These are phyloP conservation scores for Quaeritorhiza haematococci DNA, from an alignment of 371 early-diverging fungal species.

Conservation along the genomic window DNA sequence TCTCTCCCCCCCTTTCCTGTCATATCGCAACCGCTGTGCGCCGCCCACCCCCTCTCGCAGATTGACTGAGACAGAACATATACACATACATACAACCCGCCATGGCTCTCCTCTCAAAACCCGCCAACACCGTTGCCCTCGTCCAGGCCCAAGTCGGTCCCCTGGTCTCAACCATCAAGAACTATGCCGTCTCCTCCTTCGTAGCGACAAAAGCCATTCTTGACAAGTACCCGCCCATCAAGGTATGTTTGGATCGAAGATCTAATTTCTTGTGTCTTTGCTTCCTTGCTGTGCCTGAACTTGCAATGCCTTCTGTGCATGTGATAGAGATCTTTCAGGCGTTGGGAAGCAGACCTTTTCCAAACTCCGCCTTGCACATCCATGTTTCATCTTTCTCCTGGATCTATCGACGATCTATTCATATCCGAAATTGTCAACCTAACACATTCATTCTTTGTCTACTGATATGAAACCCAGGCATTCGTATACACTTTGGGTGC, in stretches of 20 bases:
- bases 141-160: constrained; percentile 15
- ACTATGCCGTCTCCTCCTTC: constrained; percentile 10
- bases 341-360: not conserved
- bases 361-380: constrained; percentile 1
- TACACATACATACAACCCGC: no score
- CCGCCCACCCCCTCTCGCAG: no score
- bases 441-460: not conserved
- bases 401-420: not conserved
- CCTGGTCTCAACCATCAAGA: constrained; percentile 9
- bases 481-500: constrained; percentile 31
- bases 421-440: not conserved
- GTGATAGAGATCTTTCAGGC: not conserved
- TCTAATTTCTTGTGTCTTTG: not conserved
- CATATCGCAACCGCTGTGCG: no score
- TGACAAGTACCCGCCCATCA: constrained; percentile 38
- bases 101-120: no score
- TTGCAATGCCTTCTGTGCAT: not conserved
- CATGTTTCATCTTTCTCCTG: not conserved
- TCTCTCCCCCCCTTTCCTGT: no score
- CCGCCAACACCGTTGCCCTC: no score
- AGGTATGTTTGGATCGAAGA: constrained; percentile 18
- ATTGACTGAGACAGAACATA: no score
- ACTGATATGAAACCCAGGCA: constrained; percentile 11
- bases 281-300: no score
- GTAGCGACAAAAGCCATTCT: constrained; percentile 21